These are phyloP conservation scores for Paramecium octaurelia DNA, from an alignment of 73 alveolate species.

Conservation along the genomic window DNA sequence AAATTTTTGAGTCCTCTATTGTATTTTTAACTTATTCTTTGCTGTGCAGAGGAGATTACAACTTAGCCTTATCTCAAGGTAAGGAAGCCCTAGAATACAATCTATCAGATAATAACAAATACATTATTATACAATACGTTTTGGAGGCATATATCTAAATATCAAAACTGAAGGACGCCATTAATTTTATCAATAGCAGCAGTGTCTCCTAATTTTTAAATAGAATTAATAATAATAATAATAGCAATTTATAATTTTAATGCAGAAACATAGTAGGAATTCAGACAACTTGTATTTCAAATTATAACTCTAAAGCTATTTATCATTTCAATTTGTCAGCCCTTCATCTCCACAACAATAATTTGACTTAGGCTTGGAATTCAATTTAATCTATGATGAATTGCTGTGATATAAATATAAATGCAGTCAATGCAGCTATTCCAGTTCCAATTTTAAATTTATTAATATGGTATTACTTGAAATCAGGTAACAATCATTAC, in stretches of 20 bases:
- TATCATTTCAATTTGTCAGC: not conserved
- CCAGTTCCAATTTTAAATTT: slow-evolving; percentile 1
- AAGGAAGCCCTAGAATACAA: slow-evolving; percentile 24
- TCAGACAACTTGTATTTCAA: not conserved
- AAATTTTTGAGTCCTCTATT: not conserved
- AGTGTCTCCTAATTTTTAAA: not conserved
- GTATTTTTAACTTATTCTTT: slow-evolving; percentile 6
- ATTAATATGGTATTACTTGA: slow-evolving; percentile 19
- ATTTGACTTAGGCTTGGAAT: not conserved
- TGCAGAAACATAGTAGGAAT: slow-evolving; percentile 1
- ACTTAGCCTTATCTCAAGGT: not conserved
- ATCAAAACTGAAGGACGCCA: not conserved
- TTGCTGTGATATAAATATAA: not conserved
- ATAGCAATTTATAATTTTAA: not conserved
- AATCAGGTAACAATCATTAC: not conserved
- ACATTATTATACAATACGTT: not conserved
- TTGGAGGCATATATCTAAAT: not conserved
- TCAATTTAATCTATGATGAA: not conserved
- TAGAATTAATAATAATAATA: not conserved
- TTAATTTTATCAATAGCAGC: not conserved
- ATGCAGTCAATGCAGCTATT: not conserved
- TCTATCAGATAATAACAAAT: not conserved
- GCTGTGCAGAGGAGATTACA: slow-evolving; percentile 36
- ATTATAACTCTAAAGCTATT: not conserved
- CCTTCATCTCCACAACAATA: not conserved